Evolutionary conservation across 2,329 filamentous ascomycete species (phyloP).

Genomic region (Aspergillus tanneri): DNA sequence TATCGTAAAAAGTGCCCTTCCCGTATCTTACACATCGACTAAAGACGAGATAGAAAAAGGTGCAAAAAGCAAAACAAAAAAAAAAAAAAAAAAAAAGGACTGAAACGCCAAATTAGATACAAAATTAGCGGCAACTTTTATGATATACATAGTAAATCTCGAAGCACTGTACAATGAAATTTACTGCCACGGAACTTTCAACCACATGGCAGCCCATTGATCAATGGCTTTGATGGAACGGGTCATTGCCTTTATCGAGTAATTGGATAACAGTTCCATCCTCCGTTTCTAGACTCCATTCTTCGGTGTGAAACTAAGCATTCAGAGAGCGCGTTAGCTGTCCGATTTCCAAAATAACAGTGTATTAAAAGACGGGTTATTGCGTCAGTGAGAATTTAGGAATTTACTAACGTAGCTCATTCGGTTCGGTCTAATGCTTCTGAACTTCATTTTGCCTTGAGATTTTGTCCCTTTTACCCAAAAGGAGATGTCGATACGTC

Average conservation of each 20-base stretch:
- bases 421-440: constrained; percentile 67
- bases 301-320: constrained; percentile 75
- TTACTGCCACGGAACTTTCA: background rate
- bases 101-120: constrained; percentile 1
- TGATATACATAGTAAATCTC: background rate
- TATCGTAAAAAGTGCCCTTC: too few species aligned
- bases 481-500: constrained; percentile 83
- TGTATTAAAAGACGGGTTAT: too few species aligned
- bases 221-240: constrained; percentile 59
- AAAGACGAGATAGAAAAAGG: background rate
- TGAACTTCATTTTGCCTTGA: constrained; percentile 75
- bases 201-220: constrained; percentile 23
- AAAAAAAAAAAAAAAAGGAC: background rate
- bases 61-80: background rate
- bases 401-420: constrained; percentile 56
- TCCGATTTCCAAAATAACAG: constrained; percentile 7
- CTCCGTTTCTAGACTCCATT: constrained; percentile 79
- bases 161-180: background rate
- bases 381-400: too few species aligned
- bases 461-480: constrained; percentile 76
- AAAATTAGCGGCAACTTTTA: background rate
- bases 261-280: constrained; percentile 70
- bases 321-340: constrained; percentile 7
- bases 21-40: background rate
- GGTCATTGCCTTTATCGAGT: constrained; percentile 66